Evolutionary conservation across 768 basidiomycete species (phyloP).

Genomic region (Termitomyces sp.): DNA sequence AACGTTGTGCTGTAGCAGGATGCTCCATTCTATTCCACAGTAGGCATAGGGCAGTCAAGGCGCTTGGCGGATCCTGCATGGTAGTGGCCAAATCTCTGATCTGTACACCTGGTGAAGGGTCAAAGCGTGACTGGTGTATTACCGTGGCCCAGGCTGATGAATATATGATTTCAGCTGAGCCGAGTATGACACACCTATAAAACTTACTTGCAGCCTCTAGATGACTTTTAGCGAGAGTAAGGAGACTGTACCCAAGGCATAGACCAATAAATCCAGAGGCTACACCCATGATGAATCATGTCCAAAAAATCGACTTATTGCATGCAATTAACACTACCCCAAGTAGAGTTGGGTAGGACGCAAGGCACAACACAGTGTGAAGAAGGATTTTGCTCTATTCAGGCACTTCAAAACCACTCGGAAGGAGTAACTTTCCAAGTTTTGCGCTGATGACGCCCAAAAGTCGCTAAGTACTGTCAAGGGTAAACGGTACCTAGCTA

Average conservation of each 20-base stretch:
- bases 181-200: not conserved
- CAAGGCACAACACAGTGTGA: slow-evolving; percentile 24
- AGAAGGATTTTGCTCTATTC: slow-evolving; percentile 22
- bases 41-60: slow-evolving; percentile 23
- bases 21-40: slow-evolving; percentile 29
- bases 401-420: slow-evolving; percentile 25
- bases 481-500: too few species aligned
- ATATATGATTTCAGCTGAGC: not conserved
- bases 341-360: slow-evolving; percentile 28
- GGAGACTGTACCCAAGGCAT: slow-evolving; percentile 23
- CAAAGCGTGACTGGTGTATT: slow-evolving; percentile 31
- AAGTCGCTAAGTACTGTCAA: too few species aligned
- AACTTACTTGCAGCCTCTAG: slow-evolving; percentile 33
- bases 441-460: too few species aligned
- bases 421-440: slow-evolving; percentile 21
- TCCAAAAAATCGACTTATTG: slow-evolving; percentile 32
- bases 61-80: slow-evolving; percentile 23
- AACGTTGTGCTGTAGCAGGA: slow-evolving; percentile 24
- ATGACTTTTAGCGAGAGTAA: slow-evolving; percentile 21
- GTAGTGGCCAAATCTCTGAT: slow-evolving; percentile 30
- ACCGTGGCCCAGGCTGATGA: slow-evolving; percentile 37
- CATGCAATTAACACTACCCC: slow-evolving; percentile 22
- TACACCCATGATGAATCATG: slow-evolving; percentile 28
- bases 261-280: slow-evolving; percentile 29
- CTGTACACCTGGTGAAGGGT: slow-evolving; percentile 24